Evolutionary conservation across 2,329 filamentous ascomycete genomes (phyloP).

Genomic region (Diplocarpon rosae): DNA sequence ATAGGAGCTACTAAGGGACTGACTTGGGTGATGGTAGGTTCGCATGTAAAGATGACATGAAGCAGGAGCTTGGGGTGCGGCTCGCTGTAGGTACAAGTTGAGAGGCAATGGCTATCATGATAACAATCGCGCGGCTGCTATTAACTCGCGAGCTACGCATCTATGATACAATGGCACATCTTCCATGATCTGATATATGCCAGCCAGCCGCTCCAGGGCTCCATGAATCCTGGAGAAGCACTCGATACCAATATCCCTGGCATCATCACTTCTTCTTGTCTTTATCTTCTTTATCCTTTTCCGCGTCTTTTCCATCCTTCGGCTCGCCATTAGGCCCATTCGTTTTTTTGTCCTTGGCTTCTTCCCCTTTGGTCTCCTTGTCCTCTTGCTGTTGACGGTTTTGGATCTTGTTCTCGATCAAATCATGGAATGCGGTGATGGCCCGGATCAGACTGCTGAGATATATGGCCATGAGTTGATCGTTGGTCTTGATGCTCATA

Average conservation of each 20-base stretch:
- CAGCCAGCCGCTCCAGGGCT: constrained; percentile 16
- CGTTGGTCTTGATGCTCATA: constrained; percentile 98
- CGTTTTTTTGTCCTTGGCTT: constrained; percentile 54
- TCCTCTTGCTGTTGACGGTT: constrained; percentile 96
- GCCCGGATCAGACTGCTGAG: constrained; percentile 91
- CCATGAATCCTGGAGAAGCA: constrained; percentile 17
- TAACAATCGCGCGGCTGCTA: constrained; percentile 18
- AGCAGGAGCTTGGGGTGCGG: neutral
- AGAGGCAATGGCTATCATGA: neutral
- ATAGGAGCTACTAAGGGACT: too few species aligned
- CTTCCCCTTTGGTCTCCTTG: constrained; percentile 69
- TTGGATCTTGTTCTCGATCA: constrained; percentile 99
- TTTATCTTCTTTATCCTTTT: constrained; percentile 45
- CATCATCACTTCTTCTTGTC: constrained; percentile 34
- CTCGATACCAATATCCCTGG: constrained; percentile 8
- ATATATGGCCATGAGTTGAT: constrained; percentile 98
- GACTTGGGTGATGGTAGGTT: too few species aligned
- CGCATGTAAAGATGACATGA: too few species aligned
- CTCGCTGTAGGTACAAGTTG: too few species aligned
- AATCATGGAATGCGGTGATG: constrained; percentile 96
- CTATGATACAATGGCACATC: constrained; percentile 28
- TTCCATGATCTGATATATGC: constrained; percentile 18
- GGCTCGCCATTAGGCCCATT: constrained; percentile 40
- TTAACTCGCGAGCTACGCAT: constrained; percentile 22
- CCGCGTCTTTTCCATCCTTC: constrained; percentile 38